Percentiles rank a stretch among this genome's conserved stretches.
These are phyloP conservation scores for Coprinopsis marcescibilis DNA, from an alignment of 768 basidiomycete genomes.

Conservation along the genomic window DNA sequence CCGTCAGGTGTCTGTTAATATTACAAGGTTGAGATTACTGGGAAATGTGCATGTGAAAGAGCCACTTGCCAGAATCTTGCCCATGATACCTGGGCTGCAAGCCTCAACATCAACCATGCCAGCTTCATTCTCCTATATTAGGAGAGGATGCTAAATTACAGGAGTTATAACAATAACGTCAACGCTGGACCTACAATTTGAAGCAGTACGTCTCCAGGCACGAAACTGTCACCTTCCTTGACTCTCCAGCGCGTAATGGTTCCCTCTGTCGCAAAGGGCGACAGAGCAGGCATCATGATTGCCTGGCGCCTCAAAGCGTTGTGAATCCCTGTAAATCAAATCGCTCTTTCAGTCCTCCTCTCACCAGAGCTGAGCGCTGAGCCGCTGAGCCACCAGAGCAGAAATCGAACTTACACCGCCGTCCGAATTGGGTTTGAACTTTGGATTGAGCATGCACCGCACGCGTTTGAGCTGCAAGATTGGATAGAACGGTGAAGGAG, in stretches of 20 bases:
- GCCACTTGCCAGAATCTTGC: conserved; percentile 78
- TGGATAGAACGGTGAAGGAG: conserved; percentile 7
- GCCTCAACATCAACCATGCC: conserved; percentile 98
- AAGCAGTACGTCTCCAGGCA: conserved; percentile 77
- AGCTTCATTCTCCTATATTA: conserved; percentile 80
- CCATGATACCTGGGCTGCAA: conserved; percentile 92
- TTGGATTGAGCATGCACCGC: conserved; percentile 7
- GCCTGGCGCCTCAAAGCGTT: conserved; percentile 13
- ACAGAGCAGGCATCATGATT: conserved; percentile 87
- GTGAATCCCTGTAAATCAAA: conserved; percentile 15
- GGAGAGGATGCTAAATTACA: background rate
- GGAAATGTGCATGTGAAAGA: background rate
- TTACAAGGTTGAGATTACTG: conserved; percentile 1
- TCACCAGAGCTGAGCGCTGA: background rate
- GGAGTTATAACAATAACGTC: background rate
- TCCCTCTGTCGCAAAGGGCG: conserved; percentile 94
- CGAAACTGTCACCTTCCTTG: conserved; percentile 74
- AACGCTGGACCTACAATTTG: conserved; percentile 66
- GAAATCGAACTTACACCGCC: conserved; percentile 1
- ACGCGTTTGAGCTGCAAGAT: conserved; percentile 10
- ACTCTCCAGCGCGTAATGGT: conserved; percentile 91
- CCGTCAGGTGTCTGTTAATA: conserved; percentile 49
- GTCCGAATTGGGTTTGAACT: conserved; percentile 1
- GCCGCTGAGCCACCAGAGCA: background rate
- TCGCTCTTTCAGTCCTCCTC: too few species aligned